Base-by-base conservation (phyloP, 768 basidiomycete genomes). In the Russula emetica region DNA sequence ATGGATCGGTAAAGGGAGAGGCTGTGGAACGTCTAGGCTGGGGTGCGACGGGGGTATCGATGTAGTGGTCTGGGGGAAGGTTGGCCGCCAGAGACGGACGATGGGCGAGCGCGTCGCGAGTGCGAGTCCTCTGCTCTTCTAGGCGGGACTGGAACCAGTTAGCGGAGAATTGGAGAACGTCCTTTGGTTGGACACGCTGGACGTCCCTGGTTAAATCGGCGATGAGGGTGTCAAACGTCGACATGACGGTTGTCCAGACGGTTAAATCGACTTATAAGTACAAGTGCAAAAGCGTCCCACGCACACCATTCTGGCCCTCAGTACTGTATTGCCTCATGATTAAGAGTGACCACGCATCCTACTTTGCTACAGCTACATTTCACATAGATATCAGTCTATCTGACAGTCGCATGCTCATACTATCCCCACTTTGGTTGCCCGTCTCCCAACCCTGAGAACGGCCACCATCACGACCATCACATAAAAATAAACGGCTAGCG, bases 111-210 rank as follows among this genome's bases (percentile, higher is more conserved):
- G 82, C 74, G 77, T 90, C 85, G 67, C 92, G 82, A 26, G 83
- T 84, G 66, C 87, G 83, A 50, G 83, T 80, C 61, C 93, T 82
- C 71, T 95, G 93, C 71, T 93, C 90, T 67, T 93, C 89, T 55
- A 95, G 80, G 60, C 91, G 84, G 66, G 83, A 81, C 73, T 94
- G 90, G 76, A 98, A 98, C 94, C 94, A 98, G 71, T 87, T 93
- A 53, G 95, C 86, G 71, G 89, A 92, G 75, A 89, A 94, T 76
- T 98, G 96, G 52, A 97, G 86, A 5, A 88, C 85, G 72, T 98
- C 96, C 70, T 84, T 86, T 24, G 96, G 94, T 73, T 94, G 91
- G 5, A 85, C 91, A 67, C 90, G 87, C 49, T 90, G 81, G 49
- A 84, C 84, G 74, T 96, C 95, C 72, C 92, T 86, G 68, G 90